A percentile compares a stretch with the other conserved stretches of the same genome.
These are phyloP conservation scores for Alternaria metachromatica DNA, from an alignment of 2,329 filamentous ascomycete species.

Conservation along the genomic window DNA sequence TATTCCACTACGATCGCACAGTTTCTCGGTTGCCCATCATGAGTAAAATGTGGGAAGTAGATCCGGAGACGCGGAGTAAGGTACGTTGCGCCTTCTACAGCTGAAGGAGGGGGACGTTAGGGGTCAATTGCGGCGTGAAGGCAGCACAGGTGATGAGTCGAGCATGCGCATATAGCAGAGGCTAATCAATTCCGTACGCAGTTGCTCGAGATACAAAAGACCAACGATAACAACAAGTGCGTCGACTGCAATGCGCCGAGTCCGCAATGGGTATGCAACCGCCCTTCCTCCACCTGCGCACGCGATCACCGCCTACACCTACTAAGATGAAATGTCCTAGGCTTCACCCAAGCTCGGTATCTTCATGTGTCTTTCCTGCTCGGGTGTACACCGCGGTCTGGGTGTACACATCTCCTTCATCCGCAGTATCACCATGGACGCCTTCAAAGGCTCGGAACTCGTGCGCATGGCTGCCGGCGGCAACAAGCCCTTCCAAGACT, in stretches of 20 bases:
- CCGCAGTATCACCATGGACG: slow-evolving; percentile 97
- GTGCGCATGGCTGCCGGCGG: slow-evolving; percentile 92
- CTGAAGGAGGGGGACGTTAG: slow-evolving; percentile 14
- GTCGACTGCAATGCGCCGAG: slow-evolving; percentile 95
- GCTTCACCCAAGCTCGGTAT: slow-evolving; percentile 94
- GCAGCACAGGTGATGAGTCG: neutral
- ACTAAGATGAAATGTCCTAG: slow-evolving; percentile 48
- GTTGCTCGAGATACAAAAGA: slow-evolving; percentile 91
- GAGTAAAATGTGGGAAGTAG: slow-evolving; percentile 96
- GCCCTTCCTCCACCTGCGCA: slow-evolving; percentile 5
- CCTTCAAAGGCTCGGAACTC: slow-evolving; percentile 92
- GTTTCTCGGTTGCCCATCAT: slow-evolving; percentile 38
- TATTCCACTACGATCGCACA: neutral
- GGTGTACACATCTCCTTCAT: slow-evolving; percentile 99
- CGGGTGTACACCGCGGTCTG: slow-evolving; percentile 90
- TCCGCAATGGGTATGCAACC: slow-evolving; percentile 84
- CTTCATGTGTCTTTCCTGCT: slow-evolving; percentile 97
- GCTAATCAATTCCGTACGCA: slow-evolving; percentile 50
- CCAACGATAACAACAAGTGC: slow-evolving; percentile 85
- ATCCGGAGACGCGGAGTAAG: slow-evolving; percentile 96
- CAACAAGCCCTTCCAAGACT: slow-evolving; percentile 84
- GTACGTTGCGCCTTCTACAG: slow-evolving; percentile 56
- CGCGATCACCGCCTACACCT: slow-evolving; percentile 13
- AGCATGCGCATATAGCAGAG: neutral
- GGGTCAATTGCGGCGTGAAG: slow-evolving; percentile 8